Conservation (phyloP, 257 asterid genomes). For the Plantago ovata region DNA sequence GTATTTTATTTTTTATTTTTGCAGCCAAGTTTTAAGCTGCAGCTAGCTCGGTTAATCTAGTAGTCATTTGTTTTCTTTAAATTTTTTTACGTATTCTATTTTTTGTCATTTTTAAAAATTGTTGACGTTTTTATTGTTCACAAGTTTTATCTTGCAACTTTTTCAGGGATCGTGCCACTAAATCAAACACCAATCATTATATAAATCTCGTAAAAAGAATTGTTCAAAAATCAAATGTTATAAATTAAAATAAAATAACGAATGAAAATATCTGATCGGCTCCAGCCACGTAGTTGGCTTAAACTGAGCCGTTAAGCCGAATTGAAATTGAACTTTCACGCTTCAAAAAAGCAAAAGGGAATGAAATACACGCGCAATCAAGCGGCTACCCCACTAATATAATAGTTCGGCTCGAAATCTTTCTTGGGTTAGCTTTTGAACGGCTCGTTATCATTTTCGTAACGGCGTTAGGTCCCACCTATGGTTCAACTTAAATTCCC, state of each 20-base stretch:
- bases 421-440: neutral
- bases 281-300: slow-evolving; percentile 16
- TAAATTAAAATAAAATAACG: too few species aligned
- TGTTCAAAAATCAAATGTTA: too few species aligned
- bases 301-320: slow-evolving; percentile 1
- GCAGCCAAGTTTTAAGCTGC: slow-evolving; percentile 22
- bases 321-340: slow-evolving; percentile 2
- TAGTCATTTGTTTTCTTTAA: too few species aligned
- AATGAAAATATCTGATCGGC: neutral
- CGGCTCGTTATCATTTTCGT: slow-evolving; percentile 31
- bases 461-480: slow-evolving; percentile 42
- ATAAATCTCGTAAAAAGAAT: too few species aligned
- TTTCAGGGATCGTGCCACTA: too few species aligned
- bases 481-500: neutral
- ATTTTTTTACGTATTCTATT: too few species aligned
- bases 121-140: too few species aligned
- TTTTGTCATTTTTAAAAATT: too few species aligned
- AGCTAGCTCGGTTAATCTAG: too few species aligned
- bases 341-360: slow-evolving; percentile 13
- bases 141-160: too few species aligned
- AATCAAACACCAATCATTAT: too few species aligned
- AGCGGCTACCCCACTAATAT: slow-evolving; percentile 26
- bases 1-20: neutral
- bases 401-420: slow-evolving; percentile 23
- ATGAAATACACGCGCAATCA: slow-evolving; percentile 25